Percentiles rank a stretch among this genome's conserved stretches.
phyloP scores from a whole-genome alignment of 352 stramenopile species.

The Phytophthora fragariae region DNA sequence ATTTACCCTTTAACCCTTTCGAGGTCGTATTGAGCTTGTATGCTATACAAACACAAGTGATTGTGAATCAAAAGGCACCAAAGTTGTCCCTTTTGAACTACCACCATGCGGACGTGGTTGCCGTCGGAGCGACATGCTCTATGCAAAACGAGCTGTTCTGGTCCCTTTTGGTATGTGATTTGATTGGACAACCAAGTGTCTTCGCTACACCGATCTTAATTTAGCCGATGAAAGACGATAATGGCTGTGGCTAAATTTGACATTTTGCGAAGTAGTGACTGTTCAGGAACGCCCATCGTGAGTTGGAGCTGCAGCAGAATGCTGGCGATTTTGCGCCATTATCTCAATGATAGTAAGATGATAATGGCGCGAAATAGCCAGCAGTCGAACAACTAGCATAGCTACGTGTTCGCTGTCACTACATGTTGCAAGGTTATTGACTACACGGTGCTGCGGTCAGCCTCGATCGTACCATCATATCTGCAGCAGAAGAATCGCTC shows the following conservation, averaged over 20 bases:
- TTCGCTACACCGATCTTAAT: neutral
- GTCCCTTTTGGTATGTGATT: neutral
- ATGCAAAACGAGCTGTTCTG: neutral
- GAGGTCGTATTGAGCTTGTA: neutral
- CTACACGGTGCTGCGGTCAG: neutral
- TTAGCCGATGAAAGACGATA: neutral
- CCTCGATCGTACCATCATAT: neutral
- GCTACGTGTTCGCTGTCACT: neutral
- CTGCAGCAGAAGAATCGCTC: neutral
- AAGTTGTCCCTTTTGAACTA: neutral
- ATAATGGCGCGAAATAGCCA: conserved; percentile 1
- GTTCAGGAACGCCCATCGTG: neutral
- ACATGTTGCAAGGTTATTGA: neutral
- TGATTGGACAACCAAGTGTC: neutral
- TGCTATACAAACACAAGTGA: neutral
- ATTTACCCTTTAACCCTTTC: neutral
- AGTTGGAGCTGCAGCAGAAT: neutral
- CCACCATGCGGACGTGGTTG: neutral
- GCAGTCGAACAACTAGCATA: neutral
- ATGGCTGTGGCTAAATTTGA: neutral
- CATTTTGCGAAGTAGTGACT: neutral
- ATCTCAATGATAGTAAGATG: neutral
- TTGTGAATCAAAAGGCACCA: neutral
- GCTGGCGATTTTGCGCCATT: neutral
- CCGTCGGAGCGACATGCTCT: neutral